These are phyloP conservation scores for Blakeslea trispora DNA, from an alignment of 371 early-diverging fungal species.

Conservation along the genomic window DNA sequence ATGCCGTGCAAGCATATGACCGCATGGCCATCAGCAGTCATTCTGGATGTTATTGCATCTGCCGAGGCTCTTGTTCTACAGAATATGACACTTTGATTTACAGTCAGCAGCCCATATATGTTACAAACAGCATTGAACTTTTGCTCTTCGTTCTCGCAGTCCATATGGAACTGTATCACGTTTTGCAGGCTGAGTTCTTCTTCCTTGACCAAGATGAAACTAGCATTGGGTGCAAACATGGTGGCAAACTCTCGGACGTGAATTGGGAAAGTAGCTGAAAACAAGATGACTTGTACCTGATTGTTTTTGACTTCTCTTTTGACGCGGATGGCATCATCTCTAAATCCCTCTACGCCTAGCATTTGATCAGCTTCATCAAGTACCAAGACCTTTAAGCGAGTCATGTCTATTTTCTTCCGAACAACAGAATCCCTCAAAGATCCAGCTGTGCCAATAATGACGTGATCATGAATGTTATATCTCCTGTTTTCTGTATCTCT, in stretches of 20 bases:
- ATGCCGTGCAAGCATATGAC: slow-evolving; percentile 88
- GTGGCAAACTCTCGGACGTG: slow-evolving; percentile 80
- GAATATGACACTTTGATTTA: slow-evolving; percentile 99
- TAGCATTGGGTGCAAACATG: slow-evolving; percentile 83
- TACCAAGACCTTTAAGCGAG: slow-evolving; percentile 74
- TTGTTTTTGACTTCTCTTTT: slow-evolving; percentile 68
- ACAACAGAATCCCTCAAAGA: slow-evolving; percentile 78
- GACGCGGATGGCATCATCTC: slow-evolving; percentile 83
- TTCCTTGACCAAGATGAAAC: slow-evolving; percentile 83
- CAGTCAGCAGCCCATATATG: slow-evolving; percentile 90
- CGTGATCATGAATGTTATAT: slow-evolving; percentile 62
- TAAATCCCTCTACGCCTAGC: slow-evolving; percentile 88
- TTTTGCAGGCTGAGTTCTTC: slow-evolving; percentile 96
- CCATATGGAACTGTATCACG: slow-evolving; percentile 98
- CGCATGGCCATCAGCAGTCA: slow-evolving; percentile 83
- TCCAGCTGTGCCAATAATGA: slow-evolving; percentile 97
- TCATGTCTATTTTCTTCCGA: slow-evolving; percentile 58
- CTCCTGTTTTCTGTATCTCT: too few relatives aligned
- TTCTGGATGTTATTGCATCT: slow-evolving; percentile 68
- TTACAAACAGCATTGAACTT: slow-evolving; percentile 86
- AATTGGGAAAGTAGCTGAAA: slow-evolving; percentile 97
- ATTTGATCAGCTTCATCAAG: slow-evolving; percentile 97
- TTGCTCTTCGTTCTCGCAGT: slow-evolving; percentile 79
- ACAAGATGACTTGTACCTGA: slow-evolving; percentile 83
- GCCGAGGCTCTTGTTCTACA: slow-evolving; percentile 82